Base-by-base conservation (phyloP, 2,329 filamentous ascomycete genomes). In the Stachybotrys echinatus region DNA sequence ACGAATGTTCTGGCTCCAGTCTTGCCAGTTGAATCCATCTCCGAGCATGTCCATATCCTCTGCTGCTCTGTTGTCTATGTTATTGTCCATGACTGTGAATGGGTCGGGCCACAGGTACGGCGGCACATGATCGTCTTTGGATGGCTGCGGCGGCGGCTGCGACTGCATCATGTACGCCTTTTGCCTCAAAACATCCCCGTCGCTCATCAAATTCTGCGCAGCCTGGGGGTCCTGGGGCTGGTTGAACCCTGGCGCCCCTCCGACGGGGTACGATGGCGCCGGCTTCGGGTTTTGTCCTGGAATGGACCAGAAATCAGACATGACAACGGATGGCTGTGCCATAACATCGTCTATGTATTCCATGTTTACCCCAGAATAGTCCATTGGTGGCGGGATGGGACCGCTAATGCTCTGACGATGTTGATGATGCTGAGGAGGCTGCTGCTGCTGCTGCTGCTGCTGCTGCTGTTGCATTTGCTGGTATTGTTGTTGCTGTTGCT, bases 21-120 rank as follows among this genome's bases (percentile, higher is more conserved):
- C 70, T 45, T 76, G 70, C 75, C 75, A 78, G 54, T 76, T 69
- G 51, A 77, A 76, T 6, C 70, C 66, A 3, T 67, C 65, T 2
- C 73, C 71, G 51, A 70, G 57, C 58, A 72, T 68, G 34, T 72
- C 72, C 42, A 66, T 56, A 21, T 71, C 65, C 45, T 69, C 67
- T 6, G 54, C 40, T 4, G 58, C 52, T 22, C 55, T 47, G 18
- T 60, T 59, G 27, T 64, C 62, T 23, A 65, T 61, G 31, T 55
- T 61, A 14, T 57, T 53, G 42, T 65, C 64, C 48, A 61, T 56
- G 3, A 56, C 52, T 17, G 62, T 59, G 47, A 66, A 69, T 3
- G 59, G 55, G 20, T 66, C 62, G 4, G 66, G 54, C 74, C 74
- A 77, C 5, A 75, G 55, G 59, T 69, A 74, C 0, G 72, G 68